Evolutionary conservation across 345 rosid genomes (phyloP), one percentile per base, ranked within the genome.

Genomic region (Erucastrum elatum): DNA sequence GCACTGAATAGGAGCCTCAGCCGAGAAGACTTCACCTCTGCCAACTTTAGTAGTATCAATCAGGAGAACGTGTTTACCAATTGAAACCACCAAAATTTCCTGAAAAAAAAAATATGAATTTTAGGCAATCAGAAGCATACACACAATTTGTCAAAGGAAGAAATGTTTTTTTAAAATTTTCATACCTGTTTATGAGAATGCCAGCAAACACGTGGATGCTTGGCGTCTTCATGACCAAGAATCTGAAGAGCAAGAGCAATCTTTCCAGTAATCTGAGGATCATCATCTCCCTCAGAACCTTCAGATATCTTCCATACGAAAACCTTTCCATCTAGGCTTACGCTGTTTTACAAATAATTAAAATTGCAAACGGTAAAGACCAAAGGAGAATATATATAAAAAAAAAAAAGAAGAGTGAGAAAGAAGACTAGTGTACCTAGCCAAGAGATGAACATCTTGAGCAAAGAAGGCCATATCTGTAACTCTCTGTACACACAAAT

Each of bases 401-500:
- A 31, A 5, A 56, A 74, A 29, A 66, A 46, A 31, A 46, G 34
- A 70, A 61, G 33, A 4, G 26, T 21, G 1, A 56, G 4, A 11
- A 27, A 60, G n/a, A 72, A 34, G 49, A 41, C 21, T 21, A 21
- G 21, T 21, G 17, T 85, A 93, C 98, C 98, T 93, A 72, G 98
- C 99, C 84, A 95, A 81, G 75, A 93, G 88, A 84, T 95, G 92
- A 84, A 91, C 98, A 89, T 95, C 91, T 81, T 90, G 94, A 2
- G 94, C 97, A 66, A 90, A 95, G 87, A 95, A 95, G 64, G 87
- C 93, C 98, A 95, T 93, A 74, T 95, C 99, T 26, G 94, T 85
- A 46, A 93, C 91, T 78, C 91, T 87, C 99, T 95, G 88, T n/a
- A 70, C 31, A 56, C 8, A 39, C 51, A 70, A n/a, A 56, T 4